Base-by-base conservation (phyloP, 352 stramenopile species). In the Phytophthora boehmeriae region DNA sequence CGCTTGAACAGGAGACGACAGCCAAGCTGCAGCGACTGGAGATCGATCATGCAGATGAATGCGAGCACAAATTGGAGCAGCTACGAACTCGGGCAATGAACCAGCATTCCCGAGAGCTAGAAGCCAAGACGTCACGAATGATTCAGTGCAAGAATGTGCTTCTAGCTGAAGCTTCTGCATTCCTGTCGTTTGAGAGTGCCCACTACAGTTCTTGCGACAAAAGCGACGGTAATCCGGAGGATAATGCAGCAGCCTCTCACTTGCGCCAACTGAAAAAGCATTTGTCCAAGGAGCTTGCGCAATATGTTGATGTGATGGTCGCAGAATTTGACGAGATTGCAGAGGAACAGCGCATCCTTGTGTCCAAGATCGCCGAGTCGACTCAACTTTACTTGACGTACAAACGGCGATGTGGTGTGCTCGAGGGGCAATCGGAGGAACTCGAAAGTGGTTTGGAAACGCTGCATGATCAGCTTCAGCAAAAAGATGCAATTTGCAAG, bases 301-400 rank as follows among this genome's bases (percentile, higher is more conserved):
- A 81, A 39, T 71, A 83, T 19, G 76, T 91, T 2, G 52, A 66
- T 17, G 57, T 73, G 8, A 73, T 91, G 30, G 50, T 87, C 5
- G 35, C 53, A 0, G 81, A 91, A 35, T 88, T 89, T 57, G 75
- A 89, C 22, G 77, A 89, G 32, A 60, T 86, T 22, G 63, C 57
- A 0, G 80, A 86, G 14, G 78, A 90, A 44, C 78, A 90, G 38
- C 50, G 55, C 0, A 82, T 89, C 22, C 52, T 89, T 1, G 65
- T 88, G 10, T 36, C 66, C 10, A 89, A 87, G 52, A 89, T 90
- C 39, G 73, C 77, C 0, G 80, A 90, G 55, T 60, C 62, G 5
- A 90, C 78, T 19, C 73, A 81, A 8, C 56, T 88, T 16, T 90
- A 88, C 46, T 65, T 90, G 35, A 68, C 63, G 8, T 86, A 71